A percentile compares a stretch with the other conserved stretches of the same genome.
These are phyloP conservation scores for Crithidia sp. DNA, from an alignment of 208 protist genomes.

Conservation along the genomic window DNA sequence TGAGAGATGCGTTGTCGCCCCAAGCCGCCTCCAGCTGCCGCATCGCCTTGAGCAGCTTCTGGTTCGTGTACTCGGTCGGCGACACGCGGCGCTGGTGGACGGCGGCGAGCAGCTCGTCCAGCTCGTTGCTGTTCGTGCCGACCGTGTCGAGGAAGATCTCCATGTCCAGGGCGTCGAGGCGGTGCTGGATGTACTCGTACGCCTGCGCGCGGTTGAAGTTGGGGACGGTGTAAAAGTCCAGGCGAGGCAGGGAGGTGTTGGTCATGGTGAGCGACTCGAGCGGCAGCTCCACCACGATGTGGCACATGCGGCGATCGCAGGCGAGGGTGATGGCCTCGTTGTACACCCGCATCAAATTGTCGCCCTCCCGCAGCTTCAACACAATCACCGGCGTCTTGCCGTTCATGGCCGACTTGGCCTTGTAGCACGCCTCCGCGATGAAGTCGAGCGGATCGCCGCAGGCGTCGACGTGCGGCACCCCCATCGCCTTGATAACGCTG, in stretches of 20 bases:
- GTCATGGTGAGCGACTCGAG: conserved; percentile 75
- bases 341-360: conserved; percentile 64
- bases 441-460: conserved; percentile 89
- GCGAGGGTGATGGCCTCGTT: conserved; percentile 66
- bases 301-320: conserved; percentile 71
- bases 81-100: conserved; percentile 66
- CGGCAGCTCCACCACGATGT: conserved; percentile 82
- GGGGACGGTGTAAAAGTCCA: conserved; percentile 85
- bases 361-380: conserved; percentile 65
- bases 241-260: conserved; percentile 72
- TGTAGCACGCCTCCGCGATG: conserved; percentile 70
- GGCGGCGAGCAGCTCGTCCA: conserved; percentile 84
- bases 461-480: conserved; percentile 80
- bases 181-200: conserved; percentile 73
- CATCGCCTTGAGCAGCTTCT: conserved; percentile 86
- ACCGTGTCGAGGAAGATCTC: conserved; percentile 68
- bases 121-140: conserved; percentile 85
- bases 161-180: conserved; percentile 75
- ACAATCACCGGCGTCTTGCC: conserved; percentile 66
- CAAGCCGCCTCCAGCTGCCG: conserved; percentile 76
- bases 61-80: conserved; percentile 69
- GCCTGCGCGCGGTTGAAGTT: conserved; percentile 77
- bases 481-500: conserved; percentile 69
- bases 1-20: conserved; percentile 46
- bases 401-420: conserved; percentile 54